Base-by-base conservation (phyloP, 176 grass and related monocot species). In the Thalia dealbata region DNA sequence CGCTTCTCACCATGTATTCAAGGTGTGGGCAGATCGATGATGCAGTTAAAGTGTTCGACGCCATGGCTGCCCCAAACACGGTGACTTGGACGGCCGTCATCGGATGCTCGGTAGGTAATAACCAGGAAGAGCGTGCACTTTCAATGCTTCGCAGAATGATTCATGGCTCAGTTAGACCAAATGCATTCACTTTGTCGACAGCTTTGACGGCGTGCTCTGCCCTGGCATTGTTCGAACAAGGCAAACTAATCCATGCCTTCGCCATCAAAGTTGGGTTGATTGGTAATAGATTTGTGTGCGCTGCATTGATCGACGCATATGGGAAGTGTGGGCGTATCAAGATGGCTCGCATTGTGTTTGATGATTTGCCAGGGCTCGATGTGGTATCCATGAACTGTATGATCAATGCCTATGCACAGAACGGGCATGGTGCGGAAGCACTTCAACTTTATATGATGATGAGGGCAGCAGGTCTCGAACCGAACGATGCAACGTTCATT, bases 341-440 rank as follows among this genome's bases (percentile, higher is more conserved):
- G 50, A 79, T 62, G 67, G 77, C 77, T n/a, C 59, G 14, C 26
- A 14, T 71, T 18, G 18, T 71, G 48, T 79, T 79, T 48, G 77
- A 79, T 50, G 25, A 60, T 79, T 35, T 79, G 35, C 67, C 38
- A 21, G 52, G 67, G n/a, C 54, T 32, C 22, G 77, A 79, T 63
- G 70, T 79, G 52, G 77, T 71, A 32, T 71, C 54, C 1, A 18
- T 71, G 42, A 79, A 79, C 77, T 70, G 67, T 44, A 71, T 79
- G 77, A 79, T 79, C n/a, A 71, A 70, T 79, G 66, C 67, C 13
- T 79, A 79, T 71, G 77, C 77, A 48, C 77, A 71, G 24, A 79
- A 79, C 19, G 77, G 77, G 9, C 67, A 71, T 35, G 67, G 67
- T 6, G 23, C 62, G 10, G 67, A 79, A 71, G 77, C 67, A 30